Conservation (phyloP, 495 filamentous ascomycete genomes). For the Penicillium riverlandense region DNA sequence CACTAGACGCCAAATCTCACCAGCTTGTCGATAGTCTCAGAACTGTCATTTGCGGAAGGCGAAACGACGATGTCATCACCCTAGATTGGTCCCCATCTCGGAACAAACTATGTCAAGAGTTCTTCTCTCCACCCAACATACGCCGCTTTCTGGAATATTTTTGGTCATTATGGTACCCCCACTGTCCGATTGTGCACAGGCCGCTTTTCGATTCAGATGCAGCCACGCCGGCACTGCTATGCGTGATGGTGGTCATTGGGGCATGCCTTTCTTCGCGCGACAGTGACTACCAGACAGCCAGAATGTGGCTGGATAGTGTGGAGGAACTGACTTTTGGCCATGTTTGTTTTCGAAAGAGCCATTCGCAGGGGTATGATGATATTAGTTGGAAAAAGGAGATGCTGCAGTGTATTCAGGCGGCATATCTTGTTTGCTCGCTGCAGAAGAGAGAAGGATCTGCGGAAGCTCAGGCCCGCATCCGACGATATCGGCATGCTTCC, state of each 20-base stretch:
- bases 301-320: conserved; percentile 9
- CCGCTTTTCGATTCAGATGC: conserved; percentile 8
- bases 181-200: conserved; percentile 17
- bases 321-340: conserved; percentile 14
- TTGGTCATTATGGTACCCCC: conserved; percentile 20
- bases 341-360: conserved; percentile 5
- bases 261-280: conserved; percentile 13
- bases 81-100: conserved; percentile 7
- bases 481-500: conserved; percentile 16
- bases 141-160: conserved; percentile 15
- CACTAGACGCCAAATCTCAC: conserved; percentile 2
- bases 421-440: conserved; percentile 17
- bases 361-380: neutral
- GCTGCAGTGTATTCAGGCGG: conserved; percentile 13
- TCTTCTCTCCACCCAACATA: conserved; percentile 11
- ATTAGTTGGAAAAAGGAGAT: conserved; percentile 5
- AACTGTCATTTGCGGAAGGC: conserved; percentile 4
- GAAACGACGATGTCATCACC: conserved; percentile 6
- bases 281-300: conserved; percentile 1
- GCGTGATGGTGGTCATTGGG: conserved; percentile 17
- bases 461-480: conserved; percentile 13
- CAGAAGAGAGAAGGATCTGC: conserved; percentile 16
- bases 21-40: conserved; percentile 9
- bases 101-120: conserved; percentile 1
- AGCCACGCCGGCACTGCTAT: conserved; percentile 7